A percentile compares a stretch with the other conserved stretches of the same genome.
These are phyloP conservation scores for Mycosarcoma maydis DNA, from an alignment of 1,284 basidiomycete species.

Conservation along the genomic window DNA sequence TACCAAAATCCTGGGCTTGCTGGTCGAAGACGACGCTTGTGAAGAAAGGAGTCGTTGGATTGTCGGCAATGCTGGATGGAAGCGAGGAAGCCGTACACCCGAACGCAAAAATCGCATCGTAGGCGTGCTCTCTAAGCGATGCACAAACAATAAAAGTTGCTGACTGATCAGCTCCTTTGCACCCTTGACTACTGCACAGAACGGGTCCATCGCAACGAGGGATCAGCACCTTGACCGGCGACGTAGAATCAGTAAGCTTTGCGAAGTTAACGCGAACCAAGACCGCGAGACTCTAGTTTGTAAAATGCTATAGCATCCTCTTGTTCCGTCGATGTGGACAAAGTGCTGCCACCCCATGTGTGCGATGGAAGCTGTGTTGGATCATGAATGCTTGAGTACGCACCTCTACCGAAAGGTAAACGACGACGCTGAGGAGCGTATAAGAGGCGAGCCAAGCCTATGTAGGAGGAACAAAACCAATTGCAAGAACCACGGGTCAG, in stretches of 20 bases:
- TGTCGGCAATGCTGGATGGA: not conserved
- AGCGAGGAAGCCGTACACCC: not conserved
- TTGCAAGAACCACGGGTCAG: too few species aligned
- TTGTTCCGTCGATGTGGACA: constrained; percentile 16
- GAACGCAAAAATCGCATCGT: constrained; percentile 20
- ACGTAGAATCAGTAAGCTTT: constrained; percentile 49
- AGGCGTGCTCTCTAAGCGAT: too few species aligned
- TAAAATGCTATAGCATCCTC: constrained; percentile 51
- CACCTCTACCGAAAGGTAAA: not conserved
- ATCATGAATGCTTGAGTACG: not conserved
- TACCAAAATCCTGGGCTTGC: constrained; percentile 23
- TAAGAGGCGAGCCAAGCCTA: too few species aligned
- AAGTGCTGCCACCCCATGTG: constrained; percentile 1
- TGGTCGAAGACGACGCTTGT: not conserved
- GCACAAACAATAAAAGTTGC: too few species aligned
- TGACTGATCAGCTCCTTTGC: constrained; percentile 2
- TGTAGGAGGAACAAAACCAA: not conserved
- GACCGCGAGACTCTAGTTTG: constrained; percentile 65
- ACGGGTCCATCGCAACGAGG: not conserved
- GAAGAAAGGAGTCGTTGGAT: not conserved
- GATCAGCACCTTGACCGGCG: constrained; percentile 2
- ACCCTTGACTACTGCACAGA: not conserved
- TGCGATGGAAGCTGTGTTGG: constrained; percentile 1
- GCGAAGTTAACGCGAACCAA: constrained; percentile 60
- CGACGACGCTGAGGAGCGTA: not conserved